A percentile compares a stretch with the other conserved stretches of the same genome.
Conservation (phyloP, 345 rosid species). For the Camelina neglecta region DNA sequence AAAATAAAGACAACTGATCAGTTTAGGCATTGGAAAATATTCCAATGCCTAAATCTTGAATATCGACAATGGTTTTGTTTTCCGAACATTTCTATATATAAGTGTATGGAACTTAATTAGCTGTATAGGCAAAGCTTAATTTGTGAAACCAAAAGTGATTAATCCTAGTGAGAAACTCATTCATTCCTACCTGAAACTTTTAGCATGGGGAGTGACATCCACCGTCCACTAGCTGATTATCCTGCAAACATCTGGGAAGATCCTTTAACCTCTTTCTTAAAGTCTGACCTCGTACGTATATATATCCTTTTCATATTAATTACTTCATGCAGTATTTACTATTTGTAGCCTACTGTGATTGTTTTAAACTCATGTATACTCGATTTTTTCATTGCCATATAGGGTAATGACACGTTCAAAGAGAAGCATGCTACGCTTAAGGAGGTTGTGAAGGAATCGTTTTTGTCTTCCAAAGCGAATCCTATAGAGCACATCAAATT, state of each 20-base stretch:
- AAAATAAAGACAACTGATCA: not conserved
- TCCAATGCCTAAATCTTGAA: not conserved
- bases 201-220: constrained; percentile 19
- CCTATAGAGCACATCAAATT: constrained; percentile 29
- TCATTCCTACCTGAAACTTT: not conserved
- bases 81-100: not conserved
- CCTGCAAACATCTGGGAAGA: constrained; percentile 22
- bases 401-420: constrained; percentile 22
- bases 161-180: not conserved
- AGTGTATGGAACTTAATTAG: not conserved
- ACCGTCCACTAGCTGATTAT: constrained; percentile 24
- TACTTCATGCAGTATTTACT: not conserved
- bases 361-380: too few relatives aligned
- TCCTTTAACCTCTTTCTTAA: constrained; percentile 6
- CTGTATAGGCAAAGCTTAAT: not conserved
- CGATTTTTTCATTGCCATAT: not conserved
- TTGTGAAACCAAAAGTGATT: not conserved
- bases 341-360: not conserved
- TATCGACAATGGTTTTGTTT: not conserved
- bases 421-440: constrained; percentile 20
- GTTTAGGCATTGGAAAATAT: not conserved
- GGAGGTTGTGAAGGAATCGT: constrained; percentile 23
- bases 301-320: not conserved
- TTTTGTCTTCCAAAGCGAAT: constrained; percentile 11
- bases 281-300: not conserved